phyloP scores from a whole-genome alignment of 768 basidiomycete genomes.

The Dentipellis sp. region DNA sequence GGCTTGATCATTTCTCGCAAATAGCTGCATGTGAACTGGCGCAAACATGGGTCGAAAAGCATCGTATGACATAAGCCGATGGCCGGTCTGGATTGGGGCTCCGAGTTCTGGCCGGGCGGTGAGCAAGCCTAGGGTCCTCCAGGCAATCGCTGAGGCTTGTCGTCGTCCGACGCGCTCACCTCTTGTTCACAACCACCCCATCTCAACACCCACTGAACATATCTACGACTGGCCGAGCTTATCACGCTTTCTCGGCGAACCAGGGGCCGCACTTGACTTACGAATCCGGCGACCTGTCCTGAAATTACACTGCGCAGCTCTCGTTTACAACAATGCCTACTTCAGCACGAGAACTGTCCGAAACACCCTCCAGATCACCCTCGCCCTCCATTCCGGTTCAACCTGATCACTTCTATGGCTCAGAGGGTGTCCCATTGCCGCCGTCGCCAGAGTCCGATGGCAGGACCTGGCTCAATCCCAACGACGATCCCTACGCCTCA shows the following conservation, averaged over 20 bases:
- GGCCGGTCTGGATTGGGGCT: neutral
- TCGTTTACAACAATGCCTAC: conserved; percentile 5
- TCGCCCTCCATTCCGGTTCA: conserved; percentile 37
- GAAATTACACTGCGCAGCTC: neutral
- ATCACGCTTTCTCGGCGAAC: neutral
- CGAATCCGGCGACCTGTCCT: neutral
- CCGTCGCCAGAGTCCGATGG: conserved; percentile 59
- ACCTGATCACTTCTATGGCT: conserved; percentile 79
- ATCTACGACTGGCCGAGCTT: too few relatives aligned
- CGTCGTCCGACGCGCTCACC: neutral
- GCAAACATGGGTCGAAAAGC: neutral
- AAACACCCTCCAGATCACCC: conserved; percentile 41
- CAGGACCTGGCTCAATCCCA: conserved; percentile 63
- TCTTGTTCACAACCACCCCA: neutral
- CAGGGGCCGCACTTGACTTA: neutral
- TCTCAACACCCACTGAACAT: neutral
- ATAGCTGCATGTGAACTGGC: neutral
- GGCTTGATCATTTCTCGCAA: neutral
- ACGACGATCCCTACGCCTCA: conserved; percentile 69
- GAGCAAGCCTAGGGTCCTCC: neutral
- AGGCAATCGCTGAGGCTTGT: neutral
- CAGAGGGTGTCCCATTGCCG: conserved; percentile 33
- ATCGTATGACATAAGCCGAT: neutral
- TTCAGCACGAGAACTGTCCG: conserved; percentile 21
- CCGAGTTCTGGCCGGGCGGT: neutral